Conservation (phyloP, 345 rosid species). For the Zanthoxylum bungeanum region DNA sequence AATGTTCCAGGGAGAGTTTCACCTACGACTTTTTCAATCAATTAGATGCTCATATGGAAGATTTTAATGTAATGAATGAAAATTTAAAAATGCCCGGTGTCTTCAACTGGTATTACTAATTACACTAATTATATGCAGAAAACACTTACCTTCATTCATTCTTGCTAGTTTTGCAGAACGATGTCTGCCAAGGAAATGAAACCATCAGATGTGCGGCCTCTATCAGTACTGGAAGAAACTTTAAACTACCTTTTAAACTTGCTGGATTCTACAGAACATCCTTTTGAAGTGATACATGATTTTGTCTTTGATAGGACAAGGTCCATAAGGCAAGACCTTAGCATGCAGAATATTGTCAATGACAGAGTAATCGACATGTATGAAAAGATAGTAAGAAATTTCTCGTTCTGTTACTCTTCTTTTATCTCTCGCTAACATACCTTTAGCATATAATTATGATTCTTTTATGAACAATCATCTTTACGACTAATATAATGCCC, state of each 20-base stretch:
- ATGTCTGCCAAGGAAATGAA: constrained; percentile 52
- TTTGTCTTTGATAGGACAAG: constrained; percentile 91
- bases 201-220: constrained; percentile 71
- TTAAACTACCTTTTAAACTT: constrained; percentile 61
- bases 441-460: background rate
- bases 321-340: constrained; percentile 90
- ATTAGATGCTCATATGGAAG: background rate
- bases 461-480: background rate
- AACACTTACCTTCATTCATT: constrained; percentile 14
- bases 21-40: no score
- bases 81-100: background rate
- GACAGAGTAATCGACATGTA: constrained; percentile 61
- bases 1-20: no score
- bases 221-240: constrained; percentile 70
- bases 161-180: constrained; percentile 86
- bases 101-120: background rate
- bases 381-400: constrained; percentile 70
- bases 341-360: constrained; percentile 74
- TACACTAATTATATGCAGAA: background rate
- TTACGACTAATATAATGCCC: no score
- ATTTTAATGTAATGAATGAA: background rate
- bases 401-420: constrained; percentile 10
- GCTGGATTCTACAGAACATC: constrained; percentile 51
- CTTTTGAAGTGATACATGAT: constrained; percentile 88
- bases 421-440: background rate